Evolutionary conservation across 352 stramenopile genomes (phyloP), one percentile per base, ranked within the genome.

Genomic region (Pythium volutum): DNA sequence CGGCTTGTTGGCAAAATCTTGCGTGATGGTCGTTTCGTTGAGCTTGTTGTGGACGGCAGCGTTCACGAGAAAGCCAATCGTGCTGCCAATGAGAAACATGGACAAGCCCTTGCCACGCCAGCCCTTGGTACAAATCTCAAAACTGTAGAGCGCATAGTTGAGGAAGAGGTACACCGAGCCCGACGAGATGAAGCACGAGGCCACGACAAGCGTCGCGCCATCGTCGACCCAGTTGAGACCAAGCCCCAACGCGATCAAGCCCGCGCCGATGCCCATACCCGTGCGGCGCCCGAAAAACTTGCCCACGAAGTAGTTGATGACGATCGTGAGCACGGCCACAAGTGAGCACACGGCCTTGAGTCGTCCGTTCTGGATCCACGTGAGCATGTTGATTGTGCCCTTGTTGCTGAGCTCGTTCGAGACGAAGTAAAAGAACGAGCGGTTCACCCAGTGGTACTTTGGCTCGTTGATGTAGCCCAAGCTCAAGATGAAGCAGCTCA

Each of bases 101-200:
- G 93, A 59, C 34, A 94, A 84, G 22, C 84, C 85, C 66, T 96
- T 94, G 49, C 87, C 85, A 62, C 89, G 92, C 84, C 85, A 93
- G 6, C 84, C 87, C 23, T 78, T 71, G 77, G 88, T 93, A 65
- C 82, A 93, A 25, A 94, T 88, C 61, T 96, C 87, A 18, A 93
- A 94, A 64, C 92, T 94, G 79, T 94, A 96, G 47, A 94, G 67
- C 46, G 86, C 66, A 46, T 79, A 88, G 3, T 88, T 91, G 70
- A 90, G 89, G 22, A 74, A 63, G 48, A 93, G 20, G 34, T 94
- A 91, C 2, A 76, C 81, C 8, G 62, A 76, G 7, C 84, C 87
- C n/a, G 73, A 72, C 1, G 82, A 67, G 10, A 75, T 76, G 38
- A 94, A 53, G 22, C 72, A 73, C 27, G 73, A 84, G 2, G 75